These are phyloP conservation scores for Candolleomyces aberdarensis DNA, from an alignment of 768 basidiomycete genomes.

Conservation along the genomic window DNA sequence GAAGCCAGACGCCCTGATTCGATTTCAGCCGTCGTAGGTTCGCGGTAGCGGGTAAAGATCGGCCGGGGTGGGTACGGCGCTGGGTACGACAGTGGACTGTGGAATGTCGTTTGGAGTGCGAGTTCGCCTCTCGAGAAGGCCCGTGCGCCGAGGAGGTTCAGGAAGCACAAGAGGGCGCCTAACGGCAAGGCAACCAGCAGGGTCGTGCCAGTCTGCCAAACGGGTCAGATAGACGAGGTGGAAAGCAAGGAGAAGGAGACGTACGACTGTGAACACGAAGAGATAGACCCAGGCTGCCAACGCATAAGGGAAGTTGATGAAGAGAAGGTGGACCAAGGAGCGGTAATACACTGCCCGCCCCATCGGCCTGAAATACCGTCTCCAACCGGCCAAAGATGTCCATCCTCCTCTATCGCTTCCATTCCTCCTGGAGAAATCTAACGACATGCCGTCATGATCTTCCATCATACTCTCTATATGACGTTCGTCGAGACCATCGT, in stretches of 20 bases:
- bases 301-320: conserved; percentile 79
- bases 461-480: conserved; percentile 27
- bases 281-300: conserved; percentile 75
- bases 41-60: conserved; percentile 66
- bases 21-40: conserved; percentile 44
- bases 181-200: conserved; percentile 77
- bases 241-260: conserved; percentile 21
- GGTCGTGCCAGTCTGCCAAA: conserved; percentile 66
- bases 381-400: conserved; percentile 39
- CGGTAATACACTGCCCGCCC: conserved; percentile 53
- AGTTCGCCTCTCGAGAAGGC: conserved; percentile 73
- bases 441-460: conserved; percentile 18
- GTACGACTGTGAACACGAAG: conserved; percentile 77
- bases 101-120: conserved; percentile 65
- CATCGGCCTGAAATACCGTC: conserved; percentile 65
- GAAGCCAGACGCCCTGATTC: conserved; percentile 37
- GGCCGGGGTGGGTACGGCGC: conserved; percentile 66
- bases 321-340: conserved; percentile 63
- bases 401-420: conserved; percentile 16
- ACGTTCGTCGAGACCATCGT: conserved; percentile 23
- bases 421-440: conserved; percentile 9
- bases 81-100: conserved; percentile 61
- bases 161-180: conserved; percentile 74
- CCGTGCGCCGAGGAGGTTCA: conserved; percentile 72
- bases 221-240: background rate